Base-by-base conservation (phyloP, 129 eudicot genomes). In the Escallonia herrerae region DNA sequence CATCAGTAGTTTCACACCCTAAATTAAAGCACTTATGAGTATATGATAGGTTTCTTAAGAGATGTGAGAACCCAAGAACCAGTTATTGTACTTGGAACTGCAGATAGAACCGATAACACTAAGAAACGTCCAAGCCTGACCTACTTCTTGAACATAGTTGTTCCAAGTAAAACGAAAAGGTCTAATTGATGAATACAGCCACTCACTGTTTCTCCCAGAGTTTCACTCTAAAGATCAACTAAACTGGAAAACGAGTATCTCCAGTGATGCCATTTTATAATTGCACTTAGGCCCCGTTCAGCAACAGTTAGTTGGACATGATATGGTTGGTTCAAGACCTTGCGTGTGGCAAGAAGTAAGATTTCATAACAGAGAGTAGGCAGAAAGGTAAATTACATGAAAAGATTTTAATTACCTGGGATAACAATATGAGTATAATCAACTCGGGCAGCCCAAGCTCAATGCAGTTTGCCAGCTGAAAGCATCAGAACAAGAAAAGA, bases 381-480 rank as follows among this genome's bases (percentile, higher is more conserved):
- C 22, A 22, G 15, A 5, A 13, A 64, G 42, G 54, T 3, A 41
- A 10, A 38, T 8, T 63, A 45, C 15, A 74, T 43, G 6, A 8
- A 52, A 69, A 45, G 50, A 9, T 15, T 62, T 33, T 40, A 66
- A 80, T 73, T 69, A 81, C 99, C 65, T 88, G 95, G 60, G 90
- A 83, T 41, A 86, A 63, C 4, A 86, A 40, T 68, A 93, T 71
- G 49, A 93, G 70, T 65, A 93, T 63, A 57, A 93, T 59, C 49
- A 88, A 79, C 65, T 87, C 86, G 14, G 99, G 96, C 64, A 93
- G 91, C 66, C 96, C 99, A 57, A 93, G 69, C 76, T 82, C 99
- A 41, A 84, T 42, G 56, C 99, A 93, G 74, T 83, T 64, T 8
- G 95, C 99, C 74, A 94, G 77, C 99, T 91, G 66, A 68, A 79